These are phyloP conservation scores for Torulaspora gathmanii DNA, from an alignment of 805 yeast genomes.

Conservation along the genomic window DNA sequence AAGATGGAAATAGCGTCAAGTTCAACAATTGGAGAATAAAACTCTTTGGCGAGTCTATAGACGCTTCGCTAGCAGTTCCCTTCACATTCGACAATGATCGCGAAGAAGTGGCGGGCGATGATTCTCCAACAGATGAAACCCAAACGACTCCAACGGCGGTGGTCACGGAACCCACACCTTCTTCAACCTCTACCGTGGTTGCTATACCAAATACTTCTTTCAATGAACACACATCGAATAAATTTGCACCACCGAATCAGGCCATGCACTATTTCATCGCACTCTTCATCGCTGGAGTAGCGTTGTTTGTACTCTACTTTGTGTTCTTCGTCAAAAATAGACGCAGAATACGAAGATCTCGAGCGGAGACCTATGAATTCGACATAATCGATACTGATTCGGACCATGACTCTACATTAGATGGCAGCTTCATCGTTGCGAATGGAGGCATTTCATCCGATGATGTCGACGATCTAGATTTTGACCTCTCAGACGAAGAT, in stretches of 20 bases:
- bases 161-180: not conserved
- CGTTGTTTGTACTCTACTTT: slow-evolving; percentile 42
- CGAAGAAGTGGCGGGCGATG: slow-evolving; percentile 15
- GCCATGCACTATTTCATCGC: slow-evolving; percentile 60
- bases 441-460: slow-evolving; percentile 14
- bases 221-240: slow-evolving; percentile 30
- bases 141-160: not conserved
- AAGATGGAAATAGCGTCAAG: slow-evolving; percentile 36
- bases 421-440: slow-evolving; percentile 16
- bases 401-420: slow-evolving; percentile 34
- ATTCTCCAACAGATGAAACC: not conserved
- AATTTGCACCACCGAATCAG: slow-evolving; percentile 40
- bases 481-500: slow-evolving; percentile 35
- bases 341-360: slow-evolving; percentile 47
- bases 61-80: slow-evolving; percentile 55
- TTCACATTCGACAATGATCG: slow-evolving; percentile 44
- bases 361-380: slow-evolving; percentile 70
- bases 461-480: slow-evolving; percentile 32
- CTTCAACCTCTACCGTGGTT: slow-evolving; percentile 7
- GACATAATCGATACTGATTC: slow-evolving; percentile 69
- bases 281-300: slow-evolving; percentile 55
- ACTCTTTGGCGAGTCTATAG: slow-evolving; percentile 75
- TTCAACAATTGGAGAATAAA: slow-evolving; percentile 71
- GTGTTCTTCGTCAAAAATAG: slow-evolving; percentile 42
- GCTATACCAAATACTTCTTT: not conserved